Evolutionary conservation across 768 basidiomycete species (phyloP), one percentile per base, ranked within the genome.

Genomic region (Kwoniella sp.): DNA sequence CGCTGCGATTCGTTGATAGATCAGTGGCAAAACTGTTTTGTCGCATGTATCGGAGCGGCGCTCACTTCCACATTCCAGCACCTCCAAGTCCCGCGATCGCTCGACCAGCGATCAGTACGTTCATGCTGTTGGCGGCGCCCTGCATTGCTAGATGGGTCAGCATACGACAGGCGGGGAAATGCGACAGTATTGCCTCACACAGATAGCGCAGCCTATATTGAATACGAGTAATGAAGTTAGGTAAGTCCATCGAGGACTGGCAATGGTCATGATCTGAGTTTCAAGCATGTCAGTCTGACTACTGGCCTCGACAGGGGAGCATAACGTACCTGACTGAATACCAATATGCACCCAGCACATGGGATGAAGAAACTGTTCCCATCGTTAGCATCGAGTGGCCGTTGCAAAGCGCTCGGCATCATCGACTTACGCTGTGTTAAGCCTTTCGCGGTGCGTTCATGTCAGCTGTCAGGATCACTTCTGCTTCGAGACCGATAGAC

Each of bases 81-180:
- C 71, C 71, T 8, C 71, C 71, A 1, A 72, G 63, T 15, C 71
- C 68, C 15, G 65, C 63, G 30, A 72, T 53, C 12, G 65, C 68
- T 51, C 71, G 53, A 10, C 71, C 71, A n/a, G 55, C 47, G 46
- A 72, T 72, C 26, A 72, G 44, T 65, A 72, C 69, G 54, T 67
- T 59, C 67, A 67, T 68, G 2, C 52, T 60, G 13, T 49, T 56
- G 0, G 67, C 67, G 1, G 64, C 56, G 9, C 64, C 68, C 63
- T 71, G n/a, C 3, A 5, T 10, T 37, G 22, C 1, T 40, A 26
- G 24, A 1, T 12, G 15, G 37, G 21, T 51, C 17, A 59, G 44
- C 55, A 9, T 53, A 15, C 7, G 30, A 4, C 27, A 13, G 10
- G 27, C n/a, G n/a, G n/a, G n/a, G n/a, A n/a, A n/a, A n/a, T n/a